These are phyloP conservation scores for Paraglomus brasilianum DNA, from an alignment of 192 early-diverging fungal species.

Conservation along the genomic window DNA sequence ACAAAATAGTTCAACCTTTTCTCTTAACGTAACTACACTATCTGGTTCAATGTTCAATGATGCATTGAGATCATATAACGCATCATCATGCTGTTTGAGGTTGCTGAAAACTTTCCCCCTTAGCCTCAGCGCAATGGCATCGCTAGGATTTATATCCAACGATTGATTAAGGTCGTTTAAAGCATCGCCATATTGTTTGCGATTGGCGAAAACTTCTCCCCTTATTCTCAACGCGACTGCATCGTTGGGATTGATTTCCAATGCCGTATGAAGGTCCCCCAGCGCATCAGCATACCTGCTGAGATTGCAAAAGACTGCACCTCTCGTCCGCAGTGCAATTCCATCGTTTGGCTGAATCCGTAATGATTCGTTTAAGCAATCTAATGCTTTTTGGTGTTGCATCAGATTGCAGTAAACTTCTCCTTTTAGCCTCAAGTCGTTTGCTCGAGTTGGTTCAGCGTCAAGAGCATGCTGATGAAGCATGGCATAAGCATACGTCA, in stretches of 20 bases:
- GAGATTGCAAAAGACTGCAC: background rate
- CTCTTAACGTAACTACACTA: background rate
- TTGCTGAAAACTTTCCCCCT: background rate
- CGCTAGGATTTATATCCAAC: background rate
- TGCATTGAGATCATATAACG: constrained; percentile 2
- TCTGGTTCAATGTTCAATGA: background rate
- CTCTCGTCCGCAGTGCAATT: background rate
- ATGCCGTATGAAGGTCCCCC: background rate
- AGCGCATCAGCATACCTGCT: background rate
- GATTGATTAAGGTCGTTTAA: background rate
- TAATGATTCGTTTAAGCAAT: constrained; percentile 19
- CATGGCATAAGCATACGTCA: no score
- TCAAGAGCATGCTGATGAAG: no score
- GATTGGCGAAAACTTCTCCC: background rate
- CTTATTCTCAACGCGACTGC: background rate
- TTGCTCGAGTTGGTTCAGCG: background rate
- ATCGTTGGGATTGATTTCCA: constrained; percentile 6
- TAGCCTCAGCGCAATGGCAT: background rate
- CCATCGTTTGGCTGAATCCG: background rate
- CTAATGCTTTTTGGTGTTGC: background rate
- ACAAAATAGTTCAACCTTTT: constrained; percentile 6
- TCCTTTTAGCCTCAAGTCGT: background rate
- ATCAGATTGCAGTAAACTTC: background rate
- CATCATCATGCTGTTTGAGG: background rate
- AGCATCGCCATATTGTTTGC: background rate